Percentiles rank a stretch among this genome's conserved stretches.
These are phyloP conservation scores for Porcisia deanei DNA, from an alignment of 208 protist species.

Conservation along the genomic window DNA sequence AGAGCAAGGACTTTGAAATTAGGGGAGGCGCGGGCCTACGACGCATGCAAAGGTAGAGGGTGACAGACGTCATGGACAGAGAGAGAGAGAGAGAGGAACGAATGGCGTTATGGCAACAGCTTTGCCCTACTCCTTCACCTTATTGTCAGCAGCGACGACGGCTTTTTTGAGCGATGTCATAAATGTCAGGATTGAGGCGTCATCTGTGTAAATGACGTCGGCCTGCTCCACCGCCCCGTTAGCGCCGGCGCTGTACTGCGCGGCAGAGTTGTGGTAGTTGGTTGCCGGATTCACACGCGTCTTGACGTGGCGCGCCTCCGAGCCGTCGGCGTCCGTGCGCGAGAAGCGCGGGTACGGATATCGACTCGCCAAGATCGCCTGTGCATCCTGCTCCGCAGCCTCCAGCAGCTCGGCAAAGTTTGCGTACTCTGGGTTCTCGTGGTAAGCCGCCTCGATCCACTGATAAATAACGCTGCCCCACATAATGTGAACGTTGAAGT, in stretches of 20 bases:
- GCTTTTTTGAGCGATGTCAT: conserved; percentile 80
- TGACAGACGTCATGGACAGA: not conserved
- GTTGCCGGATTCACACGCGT: conserved; percentile 84
- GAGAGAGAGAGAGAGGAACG: too few species aligned
- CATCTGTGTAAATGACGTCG: conserved; percentile 86
- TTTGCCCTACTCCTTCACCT: not conserved
- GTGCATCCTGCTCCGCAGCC: conserved; percentile 67
- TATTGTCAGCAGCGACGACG: conserved; percentile 41
- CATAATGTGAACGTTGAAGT: conserved; percentile 98
- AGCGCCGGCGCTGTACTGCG: conserved; percentile 19
- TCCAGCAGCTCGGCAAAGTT: conserved; percentile 80
- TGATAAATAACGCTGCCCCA: conserved; percentile 95
- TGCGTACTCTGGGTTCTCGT: conserved; percentile 89
- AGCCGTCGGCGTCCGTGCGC: conserved; percentile 83
- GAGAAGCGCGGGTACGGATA: conserved; percentile 89
- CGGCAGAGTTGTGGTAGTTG: conserved; percentile 50
- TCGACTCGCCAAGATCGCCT: conserved; percentile 48
- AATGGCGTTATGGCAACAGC: not conserved
- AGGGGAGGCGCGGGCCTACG: not conserved
- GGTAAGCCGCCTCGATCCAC: conserved; percentile 94
- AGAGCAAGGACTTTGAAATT: too few species aligned
- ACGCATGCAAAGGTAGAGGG: not conserved
- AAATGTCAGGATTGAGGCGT: conserved; percentile 75
- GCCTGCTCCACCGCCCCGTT: conserved; percentile 30
- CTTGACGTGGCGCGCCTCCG: conserved; percentile 86